Conservation (phyloP, 495 filamentous ascomycete genomes). For the Penicillium atrosanguineum region DNA sequence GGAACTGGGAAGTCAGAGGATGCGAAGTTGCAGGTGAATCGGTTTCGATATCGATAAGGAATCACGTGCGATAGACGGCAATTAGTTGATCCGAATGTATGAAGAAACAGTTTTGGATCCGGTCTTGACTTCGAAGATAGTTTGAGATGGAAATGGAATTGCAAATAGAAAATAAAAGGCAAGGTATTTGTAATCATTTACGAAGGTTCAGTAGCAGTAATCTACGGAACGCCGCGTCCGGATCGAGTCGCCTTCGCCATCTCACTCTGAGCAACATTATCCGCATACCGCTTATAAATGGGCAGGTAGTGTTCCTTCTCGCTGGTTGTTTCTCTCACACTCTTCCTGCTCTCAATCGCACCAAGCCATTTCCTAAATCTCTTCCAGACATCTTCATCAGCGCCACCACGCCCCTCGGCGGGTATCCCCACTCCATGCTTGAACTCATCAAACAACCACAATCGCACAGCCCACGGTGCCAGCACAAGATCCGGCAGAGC, state of each 20-base stretch:
- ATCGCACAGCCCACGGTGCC: slow-evolving; percentile 63
- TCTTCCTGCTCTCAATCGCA: slow-evolving; percentile 53
- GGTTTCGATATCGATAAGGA: slow-evolving; percentile 1
- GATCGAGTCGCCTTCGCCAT: slow-evolving; percentile 64
- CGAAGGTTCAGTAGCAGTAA: not conserved
- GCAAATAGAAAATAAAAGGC: not conserved
- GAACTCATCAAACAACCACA: slow-evolving; percentile 70
- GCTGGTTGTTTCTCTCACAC: slow-evolving; percentile 61
- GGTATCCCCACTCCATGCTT: slow-evolving; percentile 61
- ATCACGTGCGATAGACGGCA: slow-evolving; percentile 7
- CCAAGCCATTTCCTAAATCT: slow-evolving; percentile 61
- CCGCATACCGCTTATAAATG: slow-evolving; percentile 69
- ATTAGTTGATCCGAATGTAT: slow-evolving; percentile 8
- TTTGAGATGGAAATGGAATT: not conserved
- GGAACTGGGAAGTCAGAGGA: not conserved
- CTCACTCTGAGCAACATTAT: slow-evolving; percentile 68
- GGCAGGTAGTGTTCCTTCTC: slow-evolving; percentile 58
- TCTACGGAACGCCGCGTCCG: slow-evolving; percentile 59
- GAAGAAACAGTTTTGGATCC: not conserved
- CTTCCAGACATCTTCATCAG: slow-evolving; percentile 54
- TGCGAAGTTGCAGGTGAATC: not conserved
- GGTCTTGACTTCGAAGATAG: not conserved
- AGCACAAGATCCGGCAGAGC: slow-evolving; percentile 61
- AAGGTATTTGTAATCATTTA: not conserved
- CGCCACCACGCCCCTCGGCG: slow-evolving; percentile 40